These are phyloP conservation scores for Carnegiea gigantea DNA, from an alignment of 179 eudicot species.

Conservation along the genomic window DNA sequence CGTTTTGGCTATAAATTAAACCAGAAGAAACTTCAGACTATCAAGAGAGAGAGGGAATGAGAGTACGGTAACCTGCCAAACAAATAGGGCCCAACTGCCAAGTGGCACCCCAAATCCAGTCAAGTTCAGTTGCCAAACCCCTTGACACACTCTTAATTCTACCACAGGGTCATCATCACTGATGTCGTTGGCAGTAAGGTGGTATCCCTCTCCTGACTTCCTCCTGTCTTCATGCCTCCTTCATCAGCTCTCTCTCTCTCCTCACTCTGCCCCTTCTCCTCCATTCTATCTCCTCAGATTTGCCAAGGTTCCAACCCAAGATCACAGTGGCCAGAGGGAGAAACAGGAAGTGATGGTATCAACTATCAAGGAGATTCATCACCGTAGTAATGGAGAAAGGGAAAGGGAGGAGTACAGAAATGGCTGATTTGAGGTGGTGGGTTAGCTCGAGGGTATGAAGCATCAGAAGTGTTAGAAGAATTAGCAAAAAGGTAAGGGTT, in stretches of 20 bases:
- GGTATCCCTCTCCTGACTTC: neutral
- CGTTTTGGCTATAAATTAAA: neutral
- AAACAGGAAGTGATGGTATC: neutral
- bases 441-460: neutral
- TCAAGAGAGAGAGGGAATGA: neutral
- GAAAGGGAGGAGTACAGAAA: neutral
- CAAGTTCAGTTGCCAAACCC: neutral
- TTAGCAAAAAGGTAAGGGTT: neutral
- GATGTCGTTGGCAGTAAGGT: neutral
- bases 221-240: neutral
- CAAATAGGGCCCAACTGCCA: neutral
- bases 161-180: neutral
- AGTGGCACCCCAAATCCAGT: neutral
- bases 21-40: neutral
- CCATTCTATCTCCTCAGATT: conserved; percentile 1
- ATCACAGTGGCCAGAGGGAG: neutral
- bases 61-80: neutral
- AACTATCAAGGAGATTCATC: neutral
- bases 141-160: neutral
- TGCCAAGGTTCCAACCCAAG: neutral
- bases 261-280: neutral
- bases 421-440: neutral
- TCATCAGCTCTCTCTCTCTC: neutral
- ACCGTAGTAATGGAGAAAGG: neutral
- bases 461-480: neutral